Percentiles rank a stretch among this genome's conserved stretches.
These are phyloP conservation scores for Microthlaspi erraticum DNA, from an alignment of 345 rosid genomes.

Conservation along the genomic window DNA sequence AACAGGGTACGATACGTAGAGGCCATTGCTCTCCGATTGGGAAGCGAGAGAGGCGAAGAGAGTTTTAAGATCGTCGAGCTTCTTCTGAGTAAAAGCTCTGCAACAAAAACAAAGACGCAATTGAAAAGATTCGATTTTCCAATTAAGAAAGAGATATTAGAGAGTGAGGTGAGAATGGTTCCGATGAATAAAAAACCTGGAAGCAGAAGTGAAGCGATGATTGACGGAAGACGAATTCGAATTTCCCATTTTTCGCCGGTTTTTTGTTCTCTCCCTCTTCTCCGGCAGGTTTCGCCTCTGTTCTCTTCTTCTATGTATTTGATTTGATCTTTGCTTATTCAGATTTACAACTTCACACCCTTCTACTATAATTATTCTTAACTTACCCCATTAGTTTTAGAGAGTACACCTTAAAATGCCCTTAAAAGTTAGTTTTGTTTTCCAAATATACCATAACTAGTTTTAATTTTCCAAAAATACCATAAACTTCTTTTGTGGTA, in stretches of 20 bases:
- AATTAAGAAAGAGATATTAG: neutral
- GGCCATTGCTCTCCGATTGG: slow-evolving; percentile 58
- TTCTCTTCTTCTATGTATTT: slow-evolving; percentile 30
- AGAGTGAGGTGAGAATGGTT: slow-evolving; percentile 1
- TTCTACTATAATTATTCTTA: neutral
- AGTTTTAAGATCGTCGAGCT: slow-evolving; percentile 69
- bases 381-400: neutral
- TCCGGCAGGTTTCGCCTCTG: slow-evolving; percentile 23
- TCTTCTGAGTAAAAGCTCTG: slow-evolving; percentile 75
- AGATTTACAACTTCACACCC: slow-evolving; percentile 25
- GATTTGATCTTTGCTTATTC: slow-evolving; percentile 4
- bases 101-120: slow-evolving; percentile 5
- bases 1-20: slow-evolving; percentile 52
- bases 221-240: slow-evolving; percentile 43
- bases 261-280: slow-evolving; percentile 15
- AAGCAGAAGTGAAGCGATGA: slow-evolving; percentile 51
- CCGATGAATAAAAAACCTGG: slow-evolving; percentile 40
- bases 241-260: slow-evolving; percentile 45
- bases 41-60: slow-evolving; percentile 68
- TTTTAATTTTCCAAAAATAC: too few relatives aligned
- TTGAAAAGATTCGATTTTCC: slow-evolving; percentile 8
- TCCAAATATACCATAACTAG: too few relatives aligned
- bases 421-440: too few relatives aligned
- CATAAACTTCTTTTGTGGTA: too few relatives aligned
- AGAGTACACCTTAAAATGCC: too few relatives aligned